Conservation (phyloP, 768 basidiomycete genomes). For the Lactifluus volemus region DNA sequence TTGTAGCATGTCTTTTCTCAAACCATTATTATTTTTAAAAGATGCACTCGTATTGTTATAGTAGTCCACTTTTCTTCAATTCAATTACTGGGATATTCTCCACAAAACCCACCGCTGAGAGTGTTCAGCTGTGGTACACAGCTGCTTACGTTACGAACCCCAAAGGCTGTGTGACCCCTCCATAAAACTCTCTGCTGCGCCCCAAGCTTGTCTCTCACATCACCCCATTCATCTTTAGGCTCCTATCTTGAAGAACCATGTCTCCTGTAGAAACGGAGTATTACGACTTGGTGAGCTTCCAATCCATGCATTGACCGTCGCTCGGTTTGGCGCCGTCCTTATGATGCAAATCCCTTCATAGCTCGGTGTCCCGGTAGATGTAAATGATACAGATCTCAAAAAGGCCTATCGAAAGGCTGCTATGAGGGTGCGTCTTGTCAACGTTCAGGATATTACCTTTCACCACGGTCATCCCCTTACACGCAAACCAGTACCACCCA, state of each 20-base stretch:
- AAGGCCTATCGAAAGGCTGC: slow-evolving; percentile 93
- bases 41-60: not conserved
- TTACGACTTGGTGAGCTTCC: slow-evolving; percentile 54
- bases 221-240: not conserved
- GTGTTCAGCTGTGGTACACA: not conserved
- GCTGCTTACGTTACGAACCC: not conserved
- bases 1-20: slow-evolving; percentile 1
- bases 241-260: slow-evolving; percentile 33
- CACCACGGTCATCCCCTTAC: too few relatives aligned
- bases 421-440: slow-evolving; percentile 57
- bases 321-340: not conserved
- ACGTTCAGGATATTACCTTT: not conserved
- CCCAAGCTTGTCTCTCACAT: not conserved
- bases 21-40: not conserved
- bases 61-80: not conserved
- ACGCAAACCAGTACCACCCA: slow-evolving; percentile 64
- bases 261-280: slow-evolving; percentile 87
- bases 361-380: slow-evolving; percentile 67
- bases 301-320: not conserved
- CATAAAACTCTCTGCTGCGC: not conserved
- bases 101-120: too few relatives aligned
- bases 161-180: not conserved
- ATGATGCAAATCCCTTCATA: slow-evolving; percentile 30
- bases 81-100: too few relatives aligned
- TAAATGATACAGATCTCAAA: slow-evolving; percentile 75